A percentile compares a stretch with the other conserved stretches of the same genome.
Evolutionary conservation across 345 rosid genomes (phyloP).

Genomic region (Capsella bursapastoris): DNA sequence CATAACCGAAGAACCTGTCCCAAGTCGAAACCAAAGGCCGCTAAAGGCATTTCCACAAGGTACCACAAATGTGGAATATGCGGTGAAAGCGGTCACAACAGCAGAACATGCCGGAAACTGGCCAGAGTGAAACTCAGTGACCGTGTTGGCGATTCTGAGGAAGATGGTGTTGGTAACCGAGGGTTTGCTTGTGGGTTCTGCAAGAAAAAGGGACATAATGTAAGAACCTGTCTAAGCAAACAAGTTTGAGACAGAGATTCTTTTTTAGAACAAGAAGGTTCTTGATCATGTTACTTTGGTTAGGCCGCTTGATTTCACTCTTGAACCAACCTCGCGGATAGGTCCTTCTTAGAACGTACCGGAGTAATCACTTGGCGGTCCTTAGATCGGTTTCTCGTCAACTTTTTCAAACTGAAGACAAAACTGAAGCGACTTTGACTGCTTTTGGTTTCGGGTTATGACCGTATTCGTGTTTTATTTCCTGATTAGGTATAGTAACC

Average conservation of each 20-base stretch:
- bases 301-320: not conserved
- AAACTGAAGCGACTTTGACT: not conserved
- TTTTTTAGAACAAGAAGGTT: conserved; percentile 22
- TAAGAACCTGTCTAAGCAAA: conserved; percentile 60
- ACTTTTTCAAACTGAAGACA: not conserved
- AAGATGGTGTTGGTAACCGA: conserved; percentile 36
- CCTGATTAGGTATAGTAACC: not conserved
- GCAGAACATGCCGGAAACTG: conserved; percentile 64
- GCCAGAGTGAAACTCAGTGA: conserved; percentile 23
- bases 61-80: conserved; percentile 57
- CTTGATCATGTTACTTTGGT: conserved; percentile 18
- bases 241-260: conserved; percentile 26
- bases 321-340: not conserved
- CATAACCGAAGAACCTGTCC: conserved; percentile 89
- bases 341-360: not conserved
- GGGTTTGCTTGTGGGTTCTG: conserved; percentile 58
- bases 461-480: not conserved
- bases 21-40: conserved; percentile 43
- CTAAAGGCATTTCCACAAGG: conserved; percentile 42
- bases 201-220: conserved; percentile 54
- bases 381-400: not conserved
- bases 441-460: not conserved
- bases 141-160: not conserved
- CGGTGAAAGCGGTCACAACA: conserved; percentile 68
- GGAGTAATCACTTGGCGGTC: not conserved